A percentile compares a stretch with the other conserved stretches of the same genome.
Evolutionary conservation across 1,139 yeast species (phyloP).

Genomic region (Yamadazyma spencermartinsiae): DNA sequence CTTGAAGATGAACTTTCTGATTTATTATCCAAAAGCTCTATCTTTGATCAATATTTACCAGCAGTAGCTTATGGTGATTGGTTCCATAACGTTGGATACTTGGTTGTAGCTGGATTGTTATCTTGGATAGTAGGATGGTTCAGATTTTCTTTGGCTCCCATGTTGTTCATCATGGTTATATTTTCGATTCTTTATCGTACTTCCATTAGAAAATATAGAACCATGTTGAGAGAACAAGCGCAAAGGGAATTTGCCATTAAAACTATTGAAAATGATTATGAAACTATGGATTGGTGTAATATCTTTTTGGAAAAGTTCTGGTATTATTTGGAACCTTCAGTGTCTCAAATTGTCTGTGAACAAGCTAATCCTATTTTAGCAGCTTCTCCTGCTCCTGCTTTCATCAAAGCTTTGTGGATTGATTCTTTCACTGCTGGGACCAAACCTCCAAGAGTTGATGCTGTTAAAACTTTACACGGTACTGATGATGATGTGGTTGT

Average conservation of each 20-base stretch:
- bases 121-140: constrained; percentile 83
- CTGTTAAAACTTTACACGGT: constrained; percentile 82
- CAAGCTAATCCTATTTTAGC: constrained; percentile 84
- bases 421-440: constrained; percentile 91
- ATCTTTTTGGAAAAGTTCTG: constrained; percentile 86
- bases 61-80: constrained; percentile 85
- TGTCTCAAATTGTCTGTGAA: constrained; percentile 80
- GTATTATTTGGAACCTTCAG: constrained; percentile 87
- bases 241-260: constrained; percentile 83
- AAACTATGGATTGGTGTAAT: constrained; percentile 94
- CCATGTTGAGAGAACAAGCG: constrained; percentile 70
- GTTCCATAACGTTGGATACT: constrained; percentile 82
- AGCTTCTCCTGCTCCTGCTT: constrained; percentile 75
- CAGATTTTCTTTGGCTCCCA: constrained; percentile 75
- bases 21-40: constrained; percentile 63
- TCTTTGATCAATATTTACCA: constrained; percentile 71
- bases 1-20: constrained; percentile 71
- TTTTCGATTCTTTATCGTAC: constrained; percentile 75
- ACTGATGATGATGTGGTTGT: constrained; percentile 90
- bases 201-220: constrained; percentile 77
- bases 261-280: constrained; percentile 82
- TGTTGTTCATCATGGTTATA: constrained; percentile 65
- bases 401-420: constrained; percentile 78
- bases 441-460: constrained; percentile 90
- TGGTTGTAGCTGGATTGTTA: constrained; percentile 62